Base-by-base conservation (phyloP, 495 filamentous ascomycete genomes). In the Neurospora intermedia region DNA sequence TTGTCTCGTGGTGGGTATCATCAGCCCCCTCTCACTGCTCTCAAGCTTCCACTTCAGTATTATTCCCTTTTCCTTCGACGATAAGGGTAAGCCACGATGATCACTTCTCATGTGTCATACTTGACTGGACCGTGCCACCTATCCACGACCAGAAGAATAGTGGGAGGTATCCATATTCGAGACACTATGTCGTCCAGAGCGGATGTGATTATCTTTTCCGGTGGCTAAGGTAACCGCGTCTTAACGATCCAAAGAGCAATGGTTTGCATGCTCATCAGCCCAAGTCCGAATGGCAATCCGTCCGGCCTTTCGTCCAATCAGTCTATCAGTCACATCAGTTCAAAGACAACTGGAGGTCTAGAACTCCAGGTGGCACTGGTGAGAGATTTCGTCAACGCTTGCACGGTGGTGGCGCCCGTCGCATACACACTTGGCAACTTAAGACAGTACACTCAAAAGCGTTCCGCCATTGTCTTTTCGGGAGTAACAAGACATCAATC, bases 21-120 rank as follows among this genome's bases (percentile, higher is more conserved):
- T 62, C 54, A 62, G 54, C 54, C 45, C 41, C 71, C 69, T 81
- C 77, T 80, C 76, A 75, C 80, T 73, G 78, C 75, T 82, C 77
- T 78, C 79, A 74, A 81, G 75, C 71, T 76, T 71, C 74, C 71
- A 77, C 74, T 77, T 77, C 73, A 72, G 69, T 54, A 76, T 76
- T 72, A 82, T 85, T 80, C 73, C 85, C 85, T 85, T 84, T 62
- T 62, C 54, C 54, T 62, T 82, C 80, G 78, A 83, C 85, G 85
- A 78, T 80, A 85, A 87, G 90, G 91, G 90, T 91, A 92, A 92
- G 87, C 74, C 83, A 66, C 72, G 39, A 72, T 43, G 62, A 69
- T 66, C 71, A 41, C 66, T 40, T 73, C 42, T 46, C 38, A 66
- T 13, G 72, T 79, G 75, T 77, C 79, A 76, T 75, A 23, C 77